A percentile compares a stretch with the other conserved stretches of the same genome.
phyloP scores from a whole-genome alignment of 2,329 filamentous ascomycete species.

The Lachnum nothofagi region DNA sequence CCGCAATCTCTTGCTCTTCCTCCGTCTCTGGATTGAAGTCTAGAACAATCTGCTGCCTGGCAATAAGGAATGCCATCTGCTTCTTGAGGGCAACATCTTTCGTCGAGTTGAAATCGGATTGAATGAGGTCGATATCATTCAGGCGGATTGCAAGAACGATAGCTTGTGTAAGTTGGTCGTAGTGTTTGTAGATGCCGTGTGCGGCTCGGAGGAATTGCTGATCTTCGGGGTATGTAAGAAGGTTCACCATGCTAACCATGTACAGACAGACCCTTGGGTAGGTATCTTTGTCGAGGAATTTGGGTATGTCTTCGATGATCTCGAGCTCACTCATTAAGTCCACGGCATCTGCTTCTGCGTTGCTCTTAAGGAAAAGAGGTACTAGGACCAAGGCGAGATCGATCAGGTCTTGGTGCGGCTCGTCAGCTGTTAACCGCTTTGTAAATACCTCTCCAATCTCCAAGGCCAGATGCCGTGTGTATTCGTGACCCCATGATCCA shows the following conservation, averaged over 20 bases:
- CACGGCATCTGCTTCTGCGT: conserved; percentile 95
- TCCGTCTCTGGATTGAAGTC: conserved; percentile 58
- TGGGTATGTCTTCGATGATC: conserved; percentile 86
- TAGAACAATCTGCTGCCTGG: conserved; percentile 82
- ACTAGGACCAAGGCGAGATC: conserved; percentile 80
- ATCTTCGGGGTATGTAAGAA: conserved; percentile 96
- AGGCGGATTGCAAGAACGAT: conserved; percentile 90
- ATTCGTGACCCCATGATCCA: conserved; percentile 97
- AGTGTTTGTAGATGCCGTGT: conserved; percentile 87
- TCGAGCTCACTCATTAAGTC: conserved; percentile 96
- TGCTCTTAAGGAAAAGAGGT: conserved; percentile 92
- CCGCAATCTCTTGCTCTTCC: conserved; percentile 68
- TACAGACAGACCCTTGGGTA: conserved; percentile 92
- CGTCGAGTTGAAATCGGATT: conserved; percentile 73
- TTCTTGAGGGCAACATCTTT: conserved; percentile 79
- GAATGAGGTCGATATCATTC: conserved; percentile 80
- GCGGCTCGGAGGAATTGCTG: conserved; percentile 90
- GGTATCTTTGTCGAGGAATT: conserved; percentile 89
- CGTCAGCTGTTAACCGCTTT: conserved; percentile 79
- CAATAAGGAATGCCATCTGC: conserved; percentile 89
- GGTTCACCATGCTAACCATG: conserved; percentile 98
- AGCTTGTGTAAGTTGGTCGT: conserved; percentile 88
- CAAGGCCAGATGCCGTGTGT: conserved; percentile 88
- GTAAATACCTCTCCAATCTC: conserved; percentile 94
- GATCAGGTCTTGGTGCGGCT: conserved; percentile 75